Evolutionary conservation across 176 grass and related monocot genomes (phyloP).

Genomic region (Poa annua): DNA sequence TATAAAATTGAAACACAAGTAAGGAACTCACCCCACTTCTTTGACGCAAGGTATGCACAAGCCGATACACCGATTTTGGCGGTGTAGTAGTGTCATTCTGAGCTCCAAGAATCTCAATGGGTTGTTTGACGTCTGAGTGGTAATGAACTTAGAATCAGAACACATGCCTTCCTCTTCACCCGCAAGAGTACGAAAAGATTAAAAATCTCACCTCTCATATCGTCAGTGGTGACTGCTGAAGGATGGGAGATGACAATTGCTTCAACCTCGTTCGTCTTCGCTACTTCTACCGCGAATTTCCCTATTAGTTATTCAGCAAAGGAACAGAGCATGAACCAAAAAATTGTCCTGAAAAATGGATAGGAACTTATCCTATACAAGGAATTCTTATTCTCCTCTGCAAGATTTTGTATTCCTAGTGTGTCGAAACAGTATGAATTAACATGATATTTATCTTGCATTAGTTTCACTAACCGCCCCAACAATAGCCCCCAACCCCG

Average conservation of each 20-base stretch:
- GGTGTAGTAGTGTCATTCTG: slow-evolving; percentile 31
- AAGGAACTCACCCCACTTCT: neutral
- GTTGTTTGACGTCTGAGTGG: slow-evolving; percentile 28
- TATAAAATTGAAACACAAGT: neutral
- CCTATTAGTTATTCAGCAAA: neutral
- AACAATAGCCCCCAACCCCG: slow-evolving; percentile 45
- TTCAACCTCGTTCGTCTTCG: slow-evolving; percentile 32
- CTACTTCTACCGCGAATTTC: slow-evolving; percentile 29
- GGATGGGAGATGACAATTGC: slow-evolving; percentile 45
- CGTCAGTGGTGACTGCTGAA: slow-evolving; percentile 6
- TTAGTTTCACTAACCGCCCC: slow-evolving; percentile 33
- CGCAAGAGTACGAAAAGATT: neutral
- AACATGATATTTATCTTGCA: neutral
- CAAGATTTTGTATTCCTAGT: neutral
- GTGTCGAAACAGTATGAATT: neutral
- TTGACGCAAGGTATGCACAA: slow-evolving; percentile 11
- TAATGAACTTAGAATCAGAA: neutral
- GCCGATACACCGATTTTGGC: slow-evolving; percentile 10
- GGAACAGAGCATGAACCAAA: neutral
- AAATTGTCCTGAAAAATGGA: neutral
- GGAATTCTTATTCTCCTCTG: neutral
- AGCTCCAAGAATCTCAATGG: slow-evolving; percentile 49
- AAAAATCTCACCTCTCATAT: slow-evolving; percentile 38
- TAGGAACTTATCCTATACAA: neutral
- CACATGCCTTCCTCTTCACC: neutral